Percentiles rank a stretch among this genome's conserved stretches.
Evolutionary conservation across 805 yeast species (phyloP).

Genomic region (Metschnikowia baotianmanensis): DNA sequence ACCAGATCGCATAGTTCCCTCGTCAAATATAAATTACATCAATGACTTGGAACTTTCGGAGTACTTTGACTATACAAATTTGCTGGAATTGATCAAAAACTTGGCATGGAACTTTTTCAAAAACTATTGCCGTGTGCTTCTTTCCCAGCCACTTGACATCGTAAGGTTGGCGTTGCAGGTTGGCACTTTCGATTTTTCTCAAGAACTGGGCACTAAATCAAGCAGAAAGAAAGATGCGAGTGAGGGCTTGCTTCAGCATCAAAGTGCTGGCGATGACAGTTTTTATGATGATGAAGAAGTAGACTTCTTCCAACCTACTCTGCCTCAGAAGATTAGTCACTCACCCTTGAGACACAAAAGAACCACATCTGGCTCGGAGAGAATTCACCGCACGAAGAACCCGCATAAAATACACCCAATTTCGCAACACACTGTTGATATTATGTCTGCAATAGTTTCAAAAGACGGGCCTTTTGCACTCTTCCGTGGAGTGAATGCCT

Average conservation of each 20-base stretch:
- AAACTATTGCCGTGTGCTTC: constrained; percentile 64
- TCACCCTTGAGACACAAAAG: neutral
- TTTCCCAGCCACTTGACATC: constrained; percentile 88
- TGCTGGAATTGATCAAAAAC: constrained; percentile 55
- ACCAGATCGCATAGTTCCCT: constrained; percentile 5
- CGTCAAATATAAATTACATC: constrained; percentile 41
- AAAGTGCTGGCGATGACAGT: constrained; percentile 3
- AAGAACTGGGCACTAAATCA: neutral
- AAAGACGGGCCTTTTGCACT: constrained; percentile 71
- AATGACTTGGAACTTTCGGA: constrained; percentile 65
- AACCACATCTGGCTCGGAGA: neutral
- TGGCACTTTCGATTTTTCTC: constrained; percentile 51
- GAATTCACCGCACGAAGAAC: constrained; percentile 2
- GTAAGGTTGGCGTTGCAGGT: constrained; percentile 76
- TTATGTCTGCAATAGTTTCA: constrained; percentile 59
- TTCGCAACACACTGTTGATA: constrained; percentile 62
- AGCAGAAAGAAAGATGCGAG: too few species aligned
- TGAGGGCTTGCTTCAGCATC: too few species aligned
- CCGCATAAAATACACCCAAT: constrained; percentile 49
- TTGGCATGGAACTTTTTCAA: constrained; percentile 60
- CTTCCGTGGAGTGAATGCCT: constrained; percentile 73
- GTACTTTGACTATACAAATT: constrained; percentile 57
- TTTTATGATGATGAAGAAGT: constrained; percentile 27
- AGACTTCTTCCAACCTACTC: constrained; percentile 33
- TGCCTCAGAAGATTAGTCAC: neutral